Base-by-base conservation (phyloP, 345 rosid species). In the Odontarrhena argentea region DNA sequence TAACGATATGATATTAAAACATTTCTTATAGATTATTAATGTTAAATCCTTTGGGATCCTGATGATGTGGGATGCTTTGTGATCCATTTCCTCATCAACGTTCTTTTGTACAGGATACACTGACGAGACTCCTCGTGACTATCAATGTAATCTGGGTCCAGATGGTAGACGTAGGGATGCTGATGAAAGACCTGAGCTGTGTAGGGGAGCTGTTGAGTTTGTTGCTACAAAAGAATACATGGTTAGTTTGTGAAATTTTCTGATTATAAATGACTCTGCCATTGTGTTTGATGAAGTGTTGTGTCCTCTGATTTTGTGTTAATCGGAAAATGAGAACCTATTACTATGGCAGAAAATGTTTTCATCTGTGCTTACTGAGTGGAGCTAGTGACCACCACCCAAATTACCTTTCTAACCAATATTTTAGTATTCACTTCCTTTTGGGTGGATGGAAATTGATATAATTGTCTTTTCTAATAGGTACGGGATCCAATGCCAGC, bases 401-500 rank as follows among this genome's bases (percentile, higher is more conserved):
- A n/a, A 49, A 34, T 34, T 47, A 8, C 70, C 52, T 63, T 7
- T 63, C 28, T 55, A 18, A 38, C 64, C 26, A 63, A 63, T 12
- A 51, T 32, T 50, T 46, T 49, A n/a, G 12, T 51, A 50, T 58
- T 26, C 42, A 30, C 38, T 2, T 36, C 18, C 36, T 41, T 57
- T 25, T 25, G 48, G 49, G 67, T 49, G 49, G 11, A 42, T 43
- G 60, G 24, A 35, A 41, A 32, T 22, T 67, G 55, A 61, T 36
- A 13, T 68, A 8, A 41, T 46, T 71, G 30, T 67, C 2, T 35
- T 63, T 60, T 73, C 37, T 70, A 52, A 35, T 78, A 92, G 98
- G 87, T 89, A 57, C 92, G 98, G 70, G 98, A 92, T 66, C 96
- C 98, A 49, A 92, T 92, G 98, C 96, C 94, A 8, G 96, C 95